Evolutionary conservation across 371 early-diverging fungal genomes (phyloP), one percentile per base, ranked within the genome.

Genomic region (Chytridiales sp.): DNA sequence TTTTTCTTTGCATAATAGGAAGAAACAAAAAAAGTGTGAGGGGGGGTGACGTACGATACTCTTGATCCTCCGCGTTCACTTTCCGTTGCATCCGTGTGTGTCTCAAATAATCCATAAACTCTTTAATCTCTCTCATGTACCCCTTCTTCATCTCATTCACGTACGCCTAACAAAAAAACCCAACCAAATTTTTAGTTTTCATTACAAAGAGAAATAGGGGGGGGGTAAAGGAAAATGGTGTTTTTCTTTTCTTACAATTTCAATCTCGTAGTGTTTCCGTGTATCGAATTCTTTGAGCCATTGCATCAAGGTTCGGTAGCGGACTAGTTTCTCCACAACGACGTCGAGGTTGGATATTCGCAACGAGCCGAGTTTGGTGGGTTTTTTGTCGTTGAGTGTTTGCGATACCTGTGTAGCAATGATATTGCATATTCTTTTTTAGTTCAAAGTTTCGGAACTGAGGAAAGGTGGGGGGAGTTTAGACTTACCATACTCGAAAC

Each of bases 261-360:
- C 93, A 4, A 96, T 69, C 54, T 95, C 95, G 51, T 82, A 83
- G 69, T 93, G 91, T 56, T 88, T 82, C 29, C 92, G 73, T 5
- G 92, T 83, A 59, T 95, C 95, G 75, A 92, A 84, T 54, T 92
- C 93, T 56, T 90, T 89, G 51, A 94, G 80, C 95, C 96, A 97
- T n/a, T 85, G 65, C 36, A 89, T 80, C 54, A 95, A 76, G 0
- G 90, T 90, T n/a, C 89, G 86, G 55, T 90, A 95, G 63, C 83
- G 83, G 52, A 85, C 84, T 38, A 95, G 69, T 42, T 82, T 78
- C 50, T 85, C 83, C 71, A 93, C 91, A 4, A 93, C 68, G 0
- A 74, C 63, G 27, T 89, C 91, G 53, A 93, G 91, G 13, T 75
- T 83, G 60, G 68, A 76, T 56, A 73, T 69, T 50, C n/a, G n/a